Conservation (phyloP, 441 rosid genomes). For the Brassica balearica region DNA sequence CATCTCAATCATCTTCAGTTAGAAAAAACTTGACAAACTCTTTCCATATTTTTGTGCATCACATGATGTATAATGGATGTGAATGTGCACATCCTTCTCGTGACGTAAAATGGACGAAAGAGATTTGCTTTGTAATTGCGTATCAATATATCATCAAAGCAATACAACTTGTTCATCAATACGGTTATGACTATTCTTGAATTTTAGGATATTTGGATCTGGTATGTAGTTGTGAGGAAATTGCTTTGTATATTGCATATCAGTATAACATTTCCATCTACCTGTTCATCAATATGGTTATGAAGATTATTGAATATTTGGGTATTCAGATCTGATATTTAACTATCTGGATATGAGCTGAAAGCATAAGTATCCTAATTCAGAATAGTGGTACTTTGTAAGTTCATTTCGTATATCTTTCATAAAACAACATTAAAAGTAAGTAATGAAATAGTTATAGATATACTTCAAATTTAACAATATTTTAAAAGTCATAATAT, state of each 20-base stretch:
- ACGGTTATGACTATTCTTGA: not conserved
- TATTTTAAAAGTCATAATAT: no score
- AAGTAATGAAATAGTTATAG: no score
- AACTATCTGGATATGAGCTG: not conserved
- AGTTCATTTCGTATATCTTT: no score
- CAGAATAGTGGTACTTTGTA: no score
- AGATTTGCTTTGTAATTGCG: constrained; percentile 10
- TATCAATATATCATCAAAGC: constrained; percentile 2
- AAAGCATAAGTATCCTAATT: no score
- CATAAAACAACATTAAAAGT: no score
- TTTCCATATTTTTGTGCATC: constrained; percentile 30
- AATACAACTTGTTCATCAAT: not conserved
- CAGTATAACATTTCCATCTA: not conserved
- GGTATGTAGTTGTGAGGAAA: not conserved
- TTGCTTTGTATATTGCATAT: not conserved
- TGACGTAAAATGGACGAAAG: constrained; percentile 22
- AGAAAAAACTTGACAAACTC: constrained; percentile 18
- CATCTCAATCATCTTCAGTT: constrained; percentile 38
- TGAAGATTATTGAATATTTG: not conserved
- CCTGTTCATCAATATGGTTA: not conserved
- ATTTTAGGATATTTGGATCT: not conserved
- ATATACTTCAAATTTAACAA: no score
- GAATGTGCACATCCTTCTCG: constrained; percentile 27
- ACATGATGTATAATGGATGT: constrained; percentile 21
- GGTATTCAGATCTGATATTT: not conserved